Evolutionary conservation across 164 flowering plant species (phyloP).

Genomic region (Echeveria elegans): DNA sequence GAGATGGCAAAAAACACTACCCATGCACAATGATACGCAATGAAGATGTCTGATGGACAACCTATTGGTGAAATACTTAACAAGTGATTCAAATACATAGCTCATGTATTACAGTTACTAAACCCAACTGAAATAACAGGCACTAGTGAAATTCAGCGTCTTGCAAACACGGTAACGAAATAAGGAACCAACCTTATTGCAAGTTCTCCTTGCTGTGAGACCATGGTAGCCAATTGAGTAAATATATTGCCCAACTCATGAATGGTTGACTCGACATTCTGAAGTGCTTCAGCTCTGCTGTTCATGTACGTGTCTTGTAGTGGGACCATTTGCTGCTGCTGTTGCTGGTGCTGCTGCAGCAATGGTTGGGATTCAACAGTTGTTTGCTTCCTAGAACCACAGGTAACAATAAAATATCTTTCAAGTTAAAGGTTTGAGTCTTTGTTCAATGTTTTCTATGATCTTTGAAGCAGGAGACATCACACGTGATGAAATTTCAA

Average conservation of each 20-base stretch:
- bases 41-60: too few species aligned
- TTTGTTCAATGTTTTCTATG: too few species aligned
- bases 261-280: conserved; percentile 97
- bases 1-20: too few species aligned
- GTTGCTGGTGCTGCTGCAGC: conserved; percentile 54
- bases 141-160: too few species aligned
- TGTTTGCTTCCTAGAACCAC: conserved; percentile 44
- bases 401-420: background rate
- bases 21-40: too few species aligned
- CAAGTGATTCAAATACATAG: too few species aligned
- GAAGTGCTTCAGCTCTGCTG: conserved; percentile 97
- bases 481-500: too few species aligned
- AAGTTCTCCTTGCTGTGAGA: conserved; percentile 95
- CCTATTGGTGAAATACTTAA: too few species aligned
- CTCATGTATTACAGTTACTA: too few species aligned
- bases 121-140: too few species aligned
- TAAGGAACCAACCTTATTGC: conserved; percentile 62
- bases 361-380: conserved; percentile 72
- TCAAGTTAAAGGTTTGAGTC: too few species aligned
- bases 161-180: background rate
- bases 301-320: conserved; percentile 94
- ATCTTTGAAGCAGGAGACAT: too few species aligned
- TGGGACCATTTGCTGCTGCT: conserved; percentile 80
- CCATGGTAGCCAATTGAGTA: conserved; percentile 92
- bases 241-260: conserved; percentile 82